Evolutionary conservation across 1,284 basidiomycete species (phyloP).

Genomic region (Ceratobasidium sp.): DNA sequence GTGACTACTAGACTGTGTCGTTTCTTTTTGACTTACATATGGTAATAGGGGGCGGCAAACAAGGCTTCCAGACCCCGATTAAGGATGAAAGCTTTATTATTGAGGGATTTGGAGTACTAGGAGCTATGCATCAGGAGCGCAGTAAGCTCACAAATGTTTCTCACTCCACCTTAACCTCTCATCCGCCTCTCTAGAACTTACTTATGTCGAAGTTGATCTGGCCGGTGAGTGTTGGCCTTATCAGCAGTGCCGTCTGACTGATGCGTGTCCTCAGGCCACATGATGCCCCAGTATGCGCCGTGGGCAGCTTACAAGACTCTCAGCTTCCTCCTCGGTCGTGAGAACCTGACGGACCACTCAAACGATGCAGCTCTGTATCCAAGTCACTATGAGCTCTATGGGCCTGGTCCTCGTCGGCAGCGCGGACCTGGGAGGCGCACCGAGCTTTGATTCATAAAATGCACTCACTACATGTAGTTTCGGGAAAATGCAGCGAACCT

Average conservation of each 20-base stretch:
- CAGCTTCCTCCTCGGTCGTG: conserved; percentile 45
- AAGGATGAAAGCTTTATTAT: conserved; percentile 75
- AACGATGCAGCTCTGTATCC: conserved; percentile 43
- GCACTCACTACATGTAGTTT: no score
- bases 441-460: conserved; percentile 14
- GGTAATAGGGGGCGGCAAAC: conserved; percentile 70
- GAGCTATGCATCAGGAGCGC: conserved; percentile 74
- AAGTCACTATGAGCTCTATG: conserved; percentile 38
- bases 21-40: conserved; percentile 44
- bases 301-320: conserved; percentile 47
- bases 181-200: conserved; percentile 14
- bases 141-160: conserved; percentile 54
- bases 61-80: conserved; percentile 81
- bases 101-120: conserved; percentile 75
- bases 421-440: not conserved
- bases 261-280: conserved; percentile 5
- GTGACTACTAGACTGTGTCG: conserved; percentile 56
- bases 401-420: conserved; percentile 11
- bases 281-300: conserved; percentile 44
- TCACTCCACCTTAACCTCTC: not conserved
- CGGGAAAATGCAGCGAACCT: no score
- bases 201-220: conserved; percentile 45
- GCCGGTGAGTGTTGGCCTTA: not conserved
- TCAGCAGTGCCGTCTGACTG: not conserved
- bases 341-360: conserved; percentile 23